phyloP scores from a whole-genome alignment of 352 stramenopile species.

The Phytophthora palmivora region DNA sequence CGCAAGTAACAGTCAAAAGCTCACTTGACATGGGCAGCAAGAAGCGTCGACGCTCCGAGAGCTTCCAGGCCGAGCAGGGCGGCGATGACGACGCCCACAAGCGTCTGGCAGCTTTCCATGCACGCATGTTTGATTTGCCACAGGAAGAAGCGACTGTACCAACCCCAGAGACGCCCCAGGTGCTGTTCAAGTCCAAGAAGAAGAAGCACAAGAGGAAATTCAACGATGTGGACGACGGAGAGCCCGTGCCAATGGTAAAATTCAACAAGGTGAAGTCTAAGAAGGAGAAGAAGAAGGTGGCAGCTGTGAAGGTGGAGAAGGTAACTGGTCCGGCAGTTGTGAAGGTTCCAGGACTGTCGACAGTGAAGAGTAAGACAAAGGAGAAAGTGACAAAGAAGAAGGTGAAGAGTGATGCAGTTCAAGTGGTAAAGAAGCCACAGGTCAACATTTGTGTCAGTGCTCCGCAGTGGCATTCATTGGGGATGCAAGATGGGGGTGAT shows the following conservation, averaged over 20 bases:
- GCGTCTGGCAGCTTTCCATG: slow-evolving; percentile 57
- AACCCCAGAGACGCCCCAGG: slow-evolving; percentile 30
- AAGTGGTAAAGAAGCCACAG: slow-evolving; percentile 15
- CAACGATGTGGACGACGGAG: slow-evolving; percentile 25
- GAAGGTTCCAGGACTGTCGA: slow-evolving; percentile 12
- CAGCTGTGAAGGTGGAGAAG: slow-evolving; percentile 10
- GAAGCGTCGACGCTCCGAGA: slow-evolving; percentile 51
- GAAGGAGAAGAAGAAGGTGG: slow-evolving; percentile 36
- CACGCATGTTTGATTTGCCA: slow-evolving; percentile 64
- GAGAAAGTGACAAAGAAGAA: slow-evolving; percentile 8
- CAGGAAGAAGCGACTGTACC: slow-evolving; percentile 6
- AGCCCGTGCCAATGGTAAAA: slow-evolving; percentile 46
- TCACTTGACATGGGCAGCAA: slow-evolving; percentile 27
- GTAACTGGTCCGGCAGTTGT: slow-evolving; percentile 17
- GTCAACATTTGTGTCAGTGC: neutral
- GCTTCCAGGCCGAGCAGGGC: slow-evolving; percentile 28
- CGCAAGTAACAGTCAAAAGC: slow-evolving; percentile 16
- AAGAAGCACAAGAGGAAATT: slow-evolving; percentile 40
- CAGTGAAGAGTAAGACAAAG: slow-evolving; percentile 1
- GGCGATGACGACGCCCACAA: slow-evolving; percentile 42
- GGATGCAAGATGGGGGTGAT: slow-evolving; percentile 8
- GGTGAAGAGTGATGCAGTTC: slow-evolving; percentile 1
- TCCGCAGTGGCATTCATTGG: slow-evolving; percentile 13
- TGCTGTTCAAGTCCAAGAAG: slow-evolving; percentile 51
- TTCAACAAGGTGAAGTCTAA: slow-evolving; percentile 32